Evolutionary conservation across 2,329 filamentous ascomycete species (phyloP).

Genomic region (Fusarium piperis): DNA sequence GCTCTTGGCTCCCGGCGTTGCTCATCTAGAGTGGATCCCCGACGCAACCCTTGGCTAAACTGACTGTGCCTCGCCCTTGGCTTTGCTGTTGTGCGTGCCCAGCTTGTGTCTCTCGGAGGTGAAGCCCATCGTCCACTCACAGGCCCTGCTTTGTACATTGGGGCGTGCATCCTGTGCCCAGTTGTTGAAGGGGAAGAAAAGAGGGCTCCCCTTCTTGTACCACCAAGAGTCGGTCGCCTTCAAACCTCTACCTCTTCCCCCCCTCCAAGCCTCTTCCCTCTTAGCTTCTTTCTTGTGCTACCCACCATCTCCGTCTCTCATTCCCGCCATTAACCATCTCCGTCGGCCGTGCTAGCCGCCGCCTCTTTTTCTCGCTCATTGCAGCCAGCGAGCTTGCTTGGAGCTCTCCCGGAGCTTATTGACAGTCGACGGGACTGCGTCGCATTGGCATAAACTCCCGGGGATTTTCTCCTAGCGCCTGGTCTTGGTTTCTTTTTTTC

Average conservation of each 20-base stretch:
- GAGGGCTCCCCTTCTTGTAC: slow-evolving; percentile 8
- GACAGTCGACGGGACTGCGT: slow-evolving; percentile 4
- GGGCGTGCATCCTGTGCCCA: slow-evolving; percentile 1
- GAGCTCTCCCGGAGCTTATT: slow-evolving; percentile 7
- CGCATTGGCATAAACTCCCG: slow-evolving; percentile 26
- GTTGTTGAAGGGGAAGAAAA: background rate
- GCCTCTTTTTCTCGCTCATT: background rate
- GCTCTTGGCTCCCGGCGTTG: background rate
- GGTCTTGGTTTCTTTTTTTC: background rate
- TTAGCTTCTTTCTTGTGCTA: slow-evolving; percentile 31
- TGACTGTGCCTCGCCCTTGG: background rate
- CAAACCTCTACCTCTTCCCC: background rate
- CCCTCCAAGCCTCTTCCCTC: background rate
- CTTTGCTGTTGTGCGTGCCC: background rate
- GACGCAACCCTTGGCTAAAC: background rate
- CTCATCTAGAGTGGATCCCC: slow-evolving; percentile 14
- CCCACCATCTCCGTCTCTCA: slow-evolving; percentile 14
- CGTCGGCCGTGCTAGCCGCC: slow-evolving; percentile 28
- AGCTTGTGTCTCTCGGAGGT: background rate
- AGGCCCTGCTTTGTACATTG: background rate
- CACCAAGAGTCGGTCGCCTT: slow-evolving; percentile 1
- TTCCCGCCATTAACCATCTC: slow-evolving; percentile 30
- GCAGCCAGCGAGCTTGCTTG: background rate
- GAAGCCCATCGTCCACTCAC: background rate
- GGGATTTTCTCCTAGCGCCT: slow-evolving; percentile 31